Conservation (phyloP, 139 green algal genomes). For the Marvania coccoides region DNA sequence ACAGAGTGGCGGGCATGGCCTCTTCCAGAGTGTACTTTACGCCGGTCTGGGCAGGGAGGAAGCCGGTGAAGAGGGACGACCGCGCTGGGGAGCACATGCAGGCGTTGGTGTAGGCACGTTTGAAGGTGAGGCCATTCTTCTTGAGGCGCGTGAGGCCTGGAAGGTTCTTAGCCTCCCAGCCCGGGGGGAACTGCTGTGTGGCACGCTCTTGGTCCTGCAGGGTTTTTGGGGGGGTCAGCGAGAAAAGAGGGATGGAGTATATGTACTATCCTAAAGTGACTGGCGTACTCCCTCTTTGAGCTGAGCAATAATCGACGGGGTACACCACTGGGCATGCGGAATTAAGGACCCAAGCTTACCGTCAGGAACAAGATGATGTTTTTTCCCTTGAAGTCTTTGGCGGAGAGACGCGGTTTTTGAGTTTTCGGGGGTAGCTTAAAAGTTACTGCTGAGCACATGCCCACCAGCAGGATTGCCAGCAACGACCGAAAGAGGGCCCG, state of each 20-base stretch:
- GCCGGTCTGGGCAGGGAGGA: conserved; percentile 10
- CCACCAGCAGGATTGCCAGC: too few species aligned
- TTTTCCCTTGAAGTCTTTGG: too few species aligned
- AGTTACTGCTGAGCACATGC: too few species aligned
- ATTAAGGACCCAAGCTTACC: too few species aligned
- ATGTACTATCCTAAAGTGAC: background rate
- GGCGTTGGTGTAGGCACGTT: conserved; percentile 5
- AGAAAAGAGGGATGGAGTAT: background rate
- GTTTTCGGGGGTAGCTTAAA: too few species aligned
- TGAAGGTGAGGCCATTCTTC: conserved; percentile 3
- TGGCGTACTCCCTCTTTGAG: background rate
- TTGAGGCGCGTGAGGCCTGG: conserved; percentile 6
- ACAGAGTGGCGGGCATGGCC: background rate
- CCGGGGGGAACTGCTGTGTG: background rate
- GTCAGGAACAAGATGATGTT: conserved; percentile 18
- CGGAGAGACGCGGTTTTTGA: too few species aligned
- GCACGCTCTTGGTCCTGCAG: conserved; percentile 12
- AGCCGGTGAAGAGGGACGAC: conserved; percentile 3
- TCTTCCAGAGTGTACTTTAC: conserved; percentile 6
- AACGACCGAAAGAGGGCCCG: too few species aligned
- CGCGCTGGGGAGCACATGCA: conserved; percentile 15
- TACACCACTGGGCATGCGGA: too few species aligned
- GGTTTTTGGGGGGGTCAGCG: background rate
- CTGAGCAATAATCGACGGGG: too few species aligned
- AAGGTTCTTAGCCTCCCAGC: conserved; percentile 3